Conservation (phyloP, 2,329 filamentous ascomycete genomes). For the Diaporthe nobilis region DNA sequence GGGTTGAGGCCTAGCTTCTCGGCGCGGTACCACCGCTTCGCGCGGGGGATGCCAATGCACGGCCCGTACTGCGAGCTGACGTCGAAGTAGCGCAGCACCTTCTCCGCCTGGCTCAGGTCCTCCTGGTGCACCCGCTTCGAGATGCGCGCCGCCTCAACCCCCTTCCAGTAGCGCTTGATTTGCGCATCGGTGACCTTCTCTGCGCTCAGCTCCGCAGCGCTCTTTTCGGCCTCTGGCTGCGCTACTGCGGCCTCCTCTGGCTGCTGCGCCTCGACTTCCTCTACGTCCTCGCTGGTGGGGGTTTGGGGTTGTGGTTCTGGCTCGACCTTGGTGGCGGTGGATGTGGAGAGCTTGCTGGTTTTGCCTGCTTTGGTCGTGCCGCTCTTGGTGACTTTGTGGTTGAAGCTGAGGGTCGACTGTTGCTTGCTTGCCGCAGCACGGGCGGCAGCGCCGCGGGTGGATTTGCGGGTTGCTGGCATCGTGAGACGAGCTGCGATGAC, state of each 20-base stretch:
- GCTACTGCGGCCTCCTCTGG: neutral
- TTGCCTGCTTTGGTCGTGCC: conserved; percentile 60
- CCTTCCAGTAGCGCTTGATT: conserved; percentile 83
- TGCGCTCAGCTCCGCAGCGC: conserved; percentile 70
- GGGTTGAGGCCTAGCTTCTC: conserved; percentile 86
- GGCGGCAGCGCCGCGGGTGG: conserved; percentile 54
- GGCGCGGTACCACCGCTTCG: conserved; percentile 90
- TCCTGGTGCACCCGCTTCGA: conserved; percentile 84
- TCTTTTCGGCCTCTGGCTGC: conserved; percentile 56
- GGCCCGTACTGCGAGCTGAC: conserved; percentile 95
- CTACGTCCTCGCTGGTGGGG: conserved; percentile 47
- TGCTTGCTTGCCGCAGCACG: conserved; percentile 55
- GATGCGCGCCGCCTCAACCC: conserved; percentile 77
- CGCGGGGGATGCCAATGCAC: conserved; percentile 85
- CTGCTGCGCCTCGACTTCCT: conserved; percentile 40
- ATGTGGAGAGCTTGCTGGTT: conserved; percentile 51
- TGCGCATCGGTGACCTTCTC: conserved; percentile 76
- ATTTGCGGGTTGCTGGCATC: conserved; percentile 67
- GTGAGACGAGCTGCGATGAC: conserved; percentile 44
- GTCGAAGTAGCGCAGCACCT: conserved; percentile 92
- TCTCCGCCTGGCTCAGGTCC: conserved; percentile 80
- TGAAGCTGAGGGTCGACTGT: conserved; percentile 72
- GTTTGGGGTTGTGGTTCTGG: conserved; percentile 38
- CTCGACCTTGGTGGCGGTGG: conserved; percentile 45
- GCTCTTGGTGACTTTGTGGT: conserved; percentile 69